Base-by-base conservation (phyloP, 805 yeast genomes). In the Wickerhamiella allomyrinae region DNA sequence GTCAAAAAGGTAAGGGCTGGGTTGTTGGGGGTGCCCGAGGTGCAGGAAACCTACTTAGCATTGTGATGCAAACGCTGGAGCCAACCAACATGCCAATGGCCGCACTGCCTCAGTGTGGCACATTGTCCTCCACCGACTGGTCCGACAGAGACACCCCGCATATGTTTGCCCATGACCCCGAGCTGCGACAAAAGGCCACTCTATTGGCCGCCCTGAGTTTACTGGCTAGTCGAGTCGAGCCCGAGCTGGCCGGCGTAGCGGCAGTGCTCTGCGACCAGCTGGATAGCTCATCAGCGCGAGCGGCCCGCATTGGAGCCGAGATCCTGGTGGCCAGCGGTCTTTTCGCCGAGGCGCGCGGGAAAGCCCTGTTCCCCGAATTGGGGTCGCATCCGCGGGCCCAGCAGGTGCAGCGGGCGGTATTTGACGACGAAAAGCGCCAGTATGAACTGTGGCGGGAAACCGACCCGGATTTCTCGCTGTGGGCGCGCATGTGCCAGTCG, bases 401-500 rank as follows among this genome's bases (percentile, higher is more conserved):
- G 5, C 17, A 24, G 6, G 21, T 34, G 11, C 17, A 34, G 20
- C 37, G 37, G 3, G 24, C 37, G 14, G 21, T 34, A 5, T 34
- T 34, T 13, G 37, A 34, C 17, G 37, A 34, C 17, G 23, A 20
- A 8, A 8, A 34, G 24, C 17, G 6, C 17, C 37, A 34, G 9
- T 7, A 13, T 13, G 37, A 20, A 7, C 25, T 34, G 17, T 34
- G 37, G 37, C 7, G n/a, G 25, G 22, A 20, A 8, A 11, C 22
- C 13, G 37, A 34, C 22, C 37, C 37, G 10, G 37, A 34, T 34
- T 34, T 34, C 27, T 24, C 37, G 9, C 31, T 27, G 13, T 27
- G 31, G 31, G 13, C 31, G 15, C 25, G 20, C 5, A 5, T 34
- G 17, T 20, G 20, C 5, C 25, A 15, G 3, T 17, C 13, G 13